Base-by-base conservation (phyloP, 257 asterid genomes). In the Mitragyna speciosa region DNA sequence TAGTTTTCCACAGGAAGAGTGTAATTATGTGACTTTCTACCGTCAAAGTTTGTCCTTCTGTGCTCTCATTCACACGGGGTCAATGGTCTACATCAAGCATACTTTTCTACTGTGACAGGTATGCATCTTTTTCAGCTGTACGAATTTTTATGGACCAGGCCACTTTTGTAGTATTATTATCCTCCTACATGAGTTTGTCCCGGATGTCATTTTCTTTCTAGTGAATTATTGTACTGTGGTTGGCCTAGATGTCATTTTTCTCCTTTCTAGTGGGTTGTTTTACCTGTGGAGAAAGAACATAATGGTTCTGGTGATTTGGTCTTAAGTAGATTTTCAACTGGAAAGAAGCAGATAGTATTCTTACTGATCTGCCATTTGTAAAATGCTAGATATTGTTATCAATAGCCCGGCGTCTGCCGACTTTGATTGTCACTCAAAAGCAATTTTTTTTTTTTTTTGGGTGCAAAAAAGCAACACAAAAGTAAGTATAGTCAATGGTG, bases 371-470 rank as follows among this genome's bases (percentile, higher is more conserved):
- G 67, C 67, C 77, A 31, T 33, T 20, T 67, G 72, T 31, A 15
- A 31, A 19, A 17, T 17, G 72, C 14, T 65, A 12, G 43, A 12
- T 17, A 28, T 52, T 49, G n/a, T 36, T 17, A 19, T 65, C 80
- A 16, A 49, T 19, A 33, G 19, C 16, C 56, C 51, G 67, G 33
- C 49, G 52, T 20, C 61, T 77, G 66, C 80, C 30, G 15, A 48
- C 54, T 51, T 77, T 70, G 67, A 77, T 66, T 49, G n/a, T 77
- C 67, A 49, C 71, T 15, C 8, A 22, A 76, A 61, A 76, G 43
- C 58, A 59, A 75, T 36, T 36, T 36, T 36, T 36, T 36, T 36
- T 36, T 36, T 36, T 36, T 36, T 36, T 36, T 36, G 41, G 41
- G 41, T 36, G 41, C 3, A 36, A 36, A 36, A 36, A 36, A 36